Conservation (phyloP, 495 filamentous ascomycete species). For the Cairneyella variabilis region DNA sequence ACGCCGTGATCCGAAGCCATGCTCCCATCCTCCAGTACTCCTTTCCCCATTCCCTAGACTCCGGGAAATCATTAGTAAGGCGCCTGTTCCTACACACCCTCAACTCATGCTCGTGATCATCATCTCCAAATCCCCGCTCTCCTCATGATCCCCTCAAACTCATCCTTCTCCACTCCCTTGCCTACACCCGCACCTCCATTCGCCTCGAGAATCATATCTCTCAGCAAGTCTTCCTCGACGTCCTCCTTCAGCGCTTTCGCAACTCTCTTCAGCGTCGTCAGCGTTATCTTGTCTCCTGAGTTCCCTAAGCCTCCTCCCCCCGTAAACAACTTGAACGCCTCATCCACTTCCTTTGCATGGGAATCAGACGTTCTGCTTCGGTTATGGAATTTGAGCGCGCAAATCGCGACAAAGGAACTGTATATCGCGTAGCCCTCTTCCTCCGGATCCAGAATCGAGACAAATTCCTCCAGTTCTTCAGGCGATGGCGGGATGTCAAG, state of each 20-base stretch:
- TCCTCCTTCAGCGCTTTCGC: slow-evolving; percentile 79
- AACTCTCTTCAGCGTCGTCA: slow-evolving; percentile 71
- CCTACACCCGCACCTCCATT: slow-evolving; percentile 73
- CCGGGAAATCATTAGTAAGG: no score
- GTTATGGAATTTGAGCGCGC: slow-evolving; percentile 73
- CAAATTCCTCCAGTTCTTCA: slow-evolving; percentile 67
- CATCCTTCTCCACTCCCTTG: slow-evolving; percentile 67
- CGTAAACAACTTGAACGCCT: slow-evolving; percentile 77
- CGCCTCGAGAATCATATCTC: slow-evolving; percentile 91
- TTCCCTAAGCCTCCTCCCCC: slow-evolving; percentile 24
- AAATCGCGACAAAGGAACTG: slow-evolving; percentile 73
- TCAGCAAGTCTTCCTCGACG: slow-evolving; percentile 73
- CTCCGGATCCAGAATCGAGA: slow-evolving; percentile 78
- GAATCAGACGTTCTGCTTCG: slow-evolving; percentile 44
- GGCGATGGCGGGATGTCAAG: slow-evolving; percentile 66
- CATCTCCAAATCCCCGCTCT: slow-evolving; percentile 65
- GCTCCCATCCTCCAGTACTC: neutral
- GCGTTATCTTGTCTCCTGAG: slow-evolving; percentile 67
- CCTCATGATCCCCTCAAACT: slow-evolving; percentile 83
- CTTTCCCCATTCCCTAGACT: neutral
- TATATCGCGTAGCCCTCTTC: slow-evolving; percentile 71
- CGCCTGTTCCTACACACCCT: neutral
- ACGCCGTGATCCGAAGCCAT: no score
- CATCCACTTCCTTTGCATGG: slow-evolving; percentile 61
- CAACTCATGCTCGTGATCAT: neutral